phyloP scores from a whole-genome alignment of 2,329 filamentous ascomycete genomes.

The Dactylellina parvicollis region DNA sequence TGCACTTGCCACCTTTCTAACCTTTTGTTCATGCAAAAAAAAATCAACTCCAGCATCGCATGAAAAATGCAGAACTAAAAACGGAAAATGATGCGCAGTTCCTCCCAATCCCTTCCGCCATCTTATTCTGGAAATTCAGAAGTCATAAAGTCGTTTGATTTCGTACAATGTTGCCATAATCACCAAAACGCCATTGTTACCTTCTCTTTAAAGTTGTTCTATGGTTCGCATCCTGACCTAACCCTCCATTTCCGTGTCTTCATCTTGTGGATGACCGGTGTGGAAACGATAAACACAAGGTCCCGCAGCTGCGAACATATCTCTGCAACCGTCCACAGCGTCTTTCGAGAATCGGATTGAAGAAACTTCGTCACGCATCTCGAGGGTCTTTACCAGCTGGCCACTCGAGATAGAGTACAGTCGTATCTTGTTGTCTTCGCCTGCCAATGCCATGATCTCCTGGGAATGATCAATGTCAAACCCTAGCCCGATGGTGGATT shows the following conservation, averaged over 20 bases:
- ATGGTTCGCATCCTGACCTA: not conserved
- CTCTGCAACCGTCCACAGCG: slow-evolving; percentile 21
- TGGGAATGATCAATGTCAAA: slow-evolving; percentile 42
- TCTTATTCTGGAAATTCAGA: slow-evolving; percentile 6
- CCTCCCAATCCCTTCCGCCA: not conserved
- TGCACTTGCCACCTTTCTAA: slow-evolving; percentile 23
- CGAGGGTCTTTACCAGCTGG: slow-evolving; percentile 38
- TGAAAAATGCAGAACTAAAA: slow-evolving; percentile 9
- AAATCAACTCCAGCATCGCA: slow-evolving; percentile 43
- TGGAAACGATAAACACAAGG: slow-evolving; percentile 31
- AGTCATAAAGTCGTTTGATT: slow-evolving; percentile 13
- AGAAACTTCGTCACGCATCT: slow-evolving; percentile 34
- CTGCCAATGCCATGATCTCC: slow-evolving; percentile 32
- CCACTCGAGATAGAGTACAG: slow-evolving; percentile 44
- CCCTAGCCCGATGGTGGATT: slow-evolving; percentile 33
- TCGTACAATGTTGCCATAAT: not conserved
- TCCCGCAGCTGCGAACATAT: slow-evolving; percentile 32
- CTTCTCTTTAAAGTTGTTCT: slow-evolving; percentile 8
- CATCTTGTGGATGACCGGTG: slow-evolving; percentile 19
- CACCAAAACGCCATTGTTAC: not conserved
- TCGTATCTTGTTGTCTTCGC: slow-evolving; percentile 45
- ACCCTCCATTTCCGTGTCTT: slow-evolving; percentile 29
- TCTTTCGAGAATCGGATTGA: slow-evolving; percentile 47
- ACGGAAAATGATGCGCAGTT: slow-evolving; percentile 10
- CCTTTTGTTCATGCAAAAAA: slow-evolving; percentile 2